Evolutionary conservation across 2,329 filamentous ascomycete genomes (phyloP).

Genomic region (Lachnellula willkommii): DNA sequence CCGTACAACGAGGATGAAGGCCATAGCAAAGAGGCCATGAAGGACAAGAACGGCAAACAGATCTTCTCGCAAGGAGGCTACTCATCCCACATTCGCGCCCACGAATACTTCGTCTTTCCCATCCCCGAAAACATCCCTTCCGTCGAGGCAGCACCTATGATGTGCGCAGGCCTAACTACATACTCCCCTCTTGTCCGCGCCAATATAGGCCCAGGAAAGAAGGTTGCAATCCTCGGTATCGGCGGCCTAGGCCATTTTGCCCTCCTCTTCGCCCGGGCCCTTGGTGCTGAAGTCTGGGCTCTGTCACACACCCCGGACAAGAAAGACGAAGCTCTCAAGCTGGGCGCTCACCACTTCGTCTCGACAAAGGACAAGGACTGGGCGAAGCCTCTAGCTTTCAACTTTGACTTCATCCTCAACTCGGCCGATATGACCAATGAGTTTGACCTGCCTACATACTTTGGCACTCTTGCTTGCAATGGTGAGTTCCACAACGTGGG

Average conservation of each 20-base stretch:
- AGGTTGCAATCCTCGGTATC: slow-evolving; percentile 65
- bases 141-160: slow-evolving; percentile 55
- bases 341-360: slow-evolving; percentile 54
- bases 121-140: slow-evolving; percentile 49
- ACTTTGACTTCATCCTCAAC: slow-evolving; percentile 49
- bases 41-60: slow-evolving; percentile 18
- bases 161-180: slow-evolving; percentile 72
- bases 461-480: slow-evolving; percentile 47
- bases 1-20: slow-evolving; percentile 24
- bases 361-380: slow-evolving; percentile 50
- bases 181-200: slow-evolving; percentile 45
- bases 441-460: slow-evolving; percentile 49
- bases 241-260: slow-evolving; percentile 71
- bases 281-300: slow-evolving; percentile 63
- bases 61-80: slow-evolving; percentile 26
- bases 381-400: slow-evolving; percentile 48
- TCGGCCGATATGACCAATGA: slow-evolving; percentile 45
- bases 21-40: slow-evolving; percentile 18
- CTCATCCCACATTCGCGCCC: slow-evolving; percentile 41
- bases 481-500: slow-evolving; percentile 55
- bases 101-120: slow-evolving; percentile 53
- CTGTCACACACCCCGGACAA: slow-evolving; percentile 56
- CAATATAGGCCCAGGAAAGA: slow-evolving; percentile 42
- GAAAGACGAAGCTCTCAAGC: slow-evolving; percentile 50
- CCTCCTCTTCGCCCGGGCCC: slow-evolving; percentile 61